Evolutionary conservation across 2,329 filamentous ascomycete species (phyloP).

Genomic region (Stromatinia cepivora): DNA sequence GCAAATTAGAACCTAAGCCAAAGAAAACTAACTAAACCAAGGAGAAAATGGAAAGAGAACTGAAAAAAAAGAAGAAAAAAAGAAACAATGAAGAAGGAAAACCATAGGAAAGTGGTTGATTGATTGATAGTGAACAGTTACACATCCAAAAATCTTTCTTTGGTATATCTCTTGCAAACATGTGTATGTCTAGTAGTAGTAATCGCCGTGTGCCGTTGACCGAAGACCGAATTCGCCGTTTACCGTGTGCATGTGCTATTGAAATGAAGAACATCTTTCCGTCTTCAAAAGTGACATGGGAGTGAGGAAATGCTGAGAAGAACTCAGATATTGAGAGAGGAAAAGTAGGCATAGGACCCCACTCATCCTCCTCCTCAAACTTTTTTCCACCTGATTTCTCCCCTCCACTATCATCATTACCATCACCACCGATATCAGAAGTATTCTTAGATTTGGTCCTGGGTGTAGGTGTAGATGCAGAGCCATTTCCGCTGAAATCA

Average conservation of each 20-base stretch:
- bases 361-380: not conserved
- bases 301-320: not conserved
- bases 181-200: not conserved
- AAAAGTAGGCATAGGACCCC: constrained; percentile 12
- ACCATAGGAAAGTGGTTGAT: not conserved
- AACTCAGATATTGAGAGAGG: not conserved
- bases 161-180: constrained; percentile 14
- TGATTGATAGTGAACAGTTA: constrained; percentile 8
- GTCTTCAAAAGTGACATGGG: not conserved
- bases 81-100: not conserved
- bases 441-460: not conserved
- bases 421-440: not conserved
- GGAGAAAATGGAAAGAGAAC: not conserved
- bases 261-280: not conserved
- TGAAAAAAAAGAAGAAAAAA: not conserved
- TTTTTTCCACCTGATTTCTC: not conserved
- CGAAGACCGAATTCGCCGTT: not conserved
- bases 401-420: not conserved
- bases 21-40: not conserved
- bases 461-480: not conserved
- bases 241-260: not conserved
- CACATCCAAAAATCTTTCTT: not conserved
- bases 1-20: constrained; percentile 1
- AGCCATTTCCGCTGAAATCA: not conserved
- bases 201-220: not conserved